Evolutionary conservation across 2,329 filamentous ascomycete species (phyloP).

Genomic region (Aspergillus sp.): DNA sequence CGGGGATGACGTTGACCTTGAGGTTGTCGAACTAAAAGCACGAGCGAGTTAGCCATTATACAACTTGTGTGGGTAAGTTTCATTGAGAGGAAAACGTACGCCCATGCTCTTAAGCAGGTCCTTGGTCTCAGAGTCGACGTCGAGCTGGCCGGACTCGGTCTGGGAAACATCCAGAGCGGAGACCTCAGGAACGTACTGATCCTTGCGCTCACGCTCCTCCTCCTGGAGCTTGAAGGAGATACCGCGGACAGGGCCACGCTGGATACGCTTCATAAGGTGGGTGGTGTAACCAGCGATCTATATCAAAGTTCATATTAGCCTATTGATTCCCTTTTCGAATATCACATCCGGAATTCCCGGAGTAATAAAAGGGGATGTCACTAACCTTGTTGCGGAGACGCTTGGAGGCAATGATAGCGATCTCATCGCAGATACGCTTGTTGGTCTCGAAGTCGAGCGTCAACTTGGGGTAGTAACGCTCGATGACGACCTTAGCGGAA

Average conservation of each 20-base stretch:
- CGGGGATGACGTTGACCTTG: constrained; percentile 91
- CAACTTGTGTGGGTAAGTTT: neutral
- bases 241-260: constrained; percentile 97
- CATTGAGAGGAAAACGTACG: constrained; percentile 62
- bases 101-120: constrained; percentile 98
- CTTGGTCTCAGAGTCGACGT: constrained; percentile 97
- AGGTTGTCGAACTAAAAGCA: constrained; percentile 83
- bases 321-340: neutral
- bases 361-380: neutral
- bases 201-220: constrained; percentile 99
- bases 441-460: constrained; percentile 99
- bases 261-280: constrained; percentile 99
- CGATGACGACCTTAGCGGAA: constrained; percentile 99
- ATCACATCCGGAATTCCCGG: neutral
- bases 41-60: neutral
- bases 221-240: constrained; percentile 99
- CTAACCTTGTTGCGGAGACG: constrained; percentile 96
- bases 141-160: constrained; percentile 86
- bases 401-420: constrained; percentile 99
- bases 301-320: constrained; percentile 3
- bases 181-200: constrained; percentile 99
- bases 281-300: constrained; percentile 98
- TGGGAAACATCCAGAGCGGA: constrained; percentile 98
- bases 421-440: constrained; percentile 99
- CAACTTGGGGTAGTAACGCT: constrained; percentile 96